phyloP scores from a whole-genome alignment of 2,329 filamentous ascomycete species.

The Trichoderma semiorbis region DNA sequence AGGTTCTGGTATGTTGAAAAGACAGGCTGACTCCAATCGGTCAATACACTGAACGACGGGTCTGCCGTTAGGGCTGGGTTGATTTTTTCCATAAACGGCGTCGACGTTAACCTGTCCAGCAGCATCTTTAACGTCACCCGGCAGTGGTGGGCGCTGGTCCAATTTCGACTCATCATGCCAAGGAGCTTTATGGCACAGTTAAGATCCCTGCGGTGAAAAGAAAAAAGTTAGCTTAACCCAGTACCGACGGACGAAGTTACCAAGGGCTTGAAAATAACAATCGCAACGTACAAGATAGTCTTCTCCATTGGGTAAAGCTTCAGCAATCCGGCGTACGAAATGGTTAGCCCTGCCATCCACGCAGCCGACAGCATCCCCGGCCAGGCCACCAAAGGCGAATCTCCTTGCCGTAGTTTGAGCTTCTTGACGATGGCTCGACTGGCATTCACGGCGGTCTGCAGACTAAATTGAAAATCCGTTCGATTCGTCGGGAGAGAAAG shows the following conservation, averaged over 20 bases:
- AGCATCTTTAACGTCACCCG: constrained; percentile 11
- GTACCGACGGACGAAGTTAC: not conserved
- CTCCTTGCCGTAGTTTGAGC: constrained; percentile 6
- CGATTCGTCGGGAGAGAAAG: constrained; percentile 8
- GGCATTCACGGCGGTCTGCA: constrained; percentile 7
- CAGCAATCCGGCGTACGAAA: constrained; percentile 4
- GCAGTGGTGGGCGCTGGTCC: constrained; percentile 13
- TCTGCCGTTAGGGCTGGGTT: constrained; percentile 4
- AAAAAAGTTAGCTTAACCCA: not conserved
- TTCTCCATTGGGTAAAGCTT: constrained; percentile 13
- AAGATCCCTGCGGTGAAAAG: not conserved
- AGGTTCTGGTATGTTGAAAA: constrained; percentile 13
- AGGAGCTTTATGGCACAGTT: constrained; percentile 11
- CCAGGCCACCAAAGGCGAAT: constrained; percentile 10
- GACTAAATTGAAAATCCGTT: constrained; percentile 10
- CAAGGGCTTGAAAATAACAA: not conserved
- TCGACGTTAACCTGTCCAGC: constrained; percentile 1
- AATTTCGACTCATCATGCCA: constrained; percentile 15
- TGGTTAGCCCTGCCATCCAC: constrained; percentile 12
- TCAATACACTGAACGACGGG: not conserved
- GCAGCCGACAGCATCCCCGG: constrained; percentile 11
- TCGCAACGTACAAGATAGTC: not conserved
- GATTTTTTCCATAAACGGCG: constrained; percentile 5
- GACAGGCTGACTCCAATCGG: constrained; percentile 8
- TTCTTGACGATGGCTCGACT: constrained; percentile 12